These are phyloP conservation scores for Naumovozyma dairenensis DNA, from an alignment of 805 yeast species.

Conservation along the genomic window DNA sequence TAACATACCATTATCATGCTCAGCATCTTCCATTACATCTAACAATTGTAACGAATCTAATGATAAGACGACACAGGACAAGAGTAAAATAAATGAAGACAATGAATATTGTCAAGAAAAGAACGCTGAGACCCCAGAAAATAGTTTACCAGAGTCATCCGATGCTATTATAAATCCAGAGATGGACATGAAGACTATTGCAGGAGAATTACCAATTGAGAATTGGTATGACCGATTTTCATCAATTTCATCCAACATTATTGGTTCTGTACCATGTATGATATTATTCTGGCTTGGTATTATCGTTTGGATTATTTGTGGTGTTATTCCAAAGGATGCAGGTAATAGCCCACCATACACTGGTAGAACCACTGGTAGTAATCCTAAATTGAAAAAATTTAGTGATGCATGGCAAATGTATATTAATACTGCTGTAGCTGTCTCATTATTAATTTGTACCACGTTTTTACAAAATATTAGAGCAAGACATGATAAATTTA, in stretches of 20 bases:
- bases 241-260: slow-evolving; percentile 13
- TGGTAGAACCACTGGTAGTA: slow-evolving; percentile 17
- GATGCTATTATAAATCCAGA: too few relatives aligned
- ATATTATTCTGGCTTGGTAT: slow-evolving; percentile 32
- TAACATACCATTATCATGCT: too few relatives aligned
- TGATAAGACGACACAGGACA: too few relatives aligned
- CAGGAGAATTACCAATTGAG: slow-evolving; percentile 17
- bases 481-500: slow-evolving; percentile 29
- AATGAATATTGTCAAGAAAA: too few relatives aligned
- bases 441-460: slow-evolving; percentile 28
- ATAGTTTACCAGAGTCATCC: too few relatives aligned
- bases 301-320: slow-evolving; percentile 32
- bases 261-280: slow-evolving; percentile 29
- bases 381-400: slow-evolving; percentile 19
- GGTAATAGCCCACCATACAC: slow-evolving; percentile 22
- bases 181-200: slow-evolving; percentile 1
- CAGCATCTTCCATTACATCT: too few relatives aligned
- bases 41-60: too few relatives aligned
- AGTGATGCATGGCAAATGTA: slow-evolving; percentile 34
- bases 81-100: too few relatives aligned
- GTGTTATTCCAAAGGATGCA: slow-evolving; percentile 23
- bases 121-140: too few relatives aligned
- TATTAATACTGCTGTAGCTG: slow-evolving; percentile 35
- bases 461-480: slow-evolving; percentile 33
- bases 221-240: slow-evolving; percentile 30